Evolutionary conservation across 2,329 filamentous ascomycete species (phyloP).

Genomic region (Talaromyces atroroseus): DNA sequence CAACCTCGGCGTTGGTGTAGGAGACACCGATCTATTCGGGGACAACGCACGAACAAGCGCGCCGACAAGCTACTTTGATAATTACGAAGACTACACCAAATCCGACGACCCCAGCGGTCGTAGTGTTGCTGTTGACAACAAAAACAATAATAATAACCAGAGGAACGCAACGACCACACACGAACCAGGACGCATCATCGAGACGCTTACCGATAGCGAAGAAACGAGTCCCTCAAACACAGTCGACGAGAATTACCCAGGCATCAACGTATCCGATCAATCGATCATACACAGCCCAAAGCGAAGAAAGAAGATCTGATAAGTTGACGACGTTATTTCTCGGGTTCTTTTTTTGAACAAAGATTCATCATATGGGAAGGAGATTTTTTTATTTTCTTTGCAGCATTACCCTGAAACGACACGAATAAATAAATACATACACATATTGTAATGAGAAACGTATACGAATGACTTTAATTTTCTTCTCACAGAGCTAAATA

Average conservation of each 20-base stretch:
- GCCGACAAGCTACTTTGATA: constrained; percentile 27
- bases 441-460: neutral
- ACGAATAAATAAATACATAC: neutral
- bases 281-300: constrained; percentile 10
- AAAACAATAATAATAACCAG: constrained; percentile 9
- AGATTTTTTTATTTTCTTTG: neutral
- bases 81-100: constrained; percentile 25
- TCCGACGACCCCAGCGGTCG: constrained; percentile 18
- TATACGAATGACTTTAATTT: neutral
- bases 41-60: constrained; percentile 17
- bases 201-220: constrained; percentile 43
- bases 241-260: constrained; percentile 25
- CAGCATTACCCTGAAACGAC: neutral
- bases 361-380: neutral
- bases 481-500: no score
- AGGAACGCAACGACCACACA: constrained; percentile 14
- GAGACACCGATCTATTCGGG: constrained; percentile 25
- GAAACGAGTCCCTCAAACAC: constrained; percentile 36
- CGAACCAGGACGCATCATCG: constrained; percentile 33
- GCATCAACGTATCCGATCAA: neutral
- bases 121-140: constrained; percentile 3
- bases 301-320: constrained; percentile 3
- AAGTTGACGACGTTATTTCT: neutral
- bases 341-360: neutral
- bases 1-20: constrained; percentile 25